Base-by-base conservation (phyloP, 148 eudicot species). In the Simmondsia chinensis region DNA sequence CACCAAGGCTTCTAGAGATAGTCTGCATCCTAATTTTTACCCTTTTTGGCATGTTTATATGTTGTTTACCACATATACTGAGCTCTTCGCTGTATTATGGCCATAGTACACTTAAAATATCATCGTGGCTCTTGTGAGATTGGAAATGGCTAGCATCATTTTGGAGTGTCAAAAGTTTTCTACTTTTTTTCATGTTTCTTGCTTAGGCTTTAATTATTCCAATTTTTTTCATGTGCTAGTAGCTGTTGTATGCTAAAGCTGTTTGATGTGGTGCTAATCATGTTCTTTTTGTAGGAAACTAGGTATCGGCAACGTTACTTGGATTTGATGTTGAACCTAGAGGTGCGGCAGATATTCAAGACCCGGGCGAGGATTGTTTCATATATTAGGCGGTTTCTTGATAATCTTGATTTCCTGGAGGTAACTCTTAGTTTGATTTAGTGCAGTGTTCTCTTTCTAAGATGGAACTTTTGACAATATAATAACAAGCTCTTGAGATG, bases 221-320 rank as follows among this genome's bases (percentile, higher is more conserved):
- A 14, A 16, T 13, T 33, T 11, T 28, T 0, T 4, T 13, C 11
- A 10, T 25, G 4, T 18, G 9, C 28, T 12, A 5, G 34, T 35
- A 25, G 7, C 12, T 4, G 12, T 20, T 33, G 6, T 33, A 10
- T 20, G 12, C 56, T 21, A 7, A 21, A 9, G 31, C 39, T 21
- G 27, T 3, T 27, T 43, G 7, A 33, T 33, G 13, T 22, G 6
- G 30, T 48, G 13, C 12, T 46, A 10, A 19, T 39, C 17, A 8
- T 28, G 10, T 37, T 37, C 3, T 45, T 7, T 20, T 52, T 54
- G 7, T 26, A 87, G 94, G 96, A 91, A 85, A 81, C 95, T 25
- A 72, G 97, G 15, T 91, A 85, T 59, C 89, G 95, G 31, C 97
- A 91, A 50, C 79, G 97, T 6, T 91, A 91, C 65, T 58, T 91